Evolutionary conservation across 768 basidiomycete genomes (phyloP).

Genomic region (Auricularia cornea): DNA sequence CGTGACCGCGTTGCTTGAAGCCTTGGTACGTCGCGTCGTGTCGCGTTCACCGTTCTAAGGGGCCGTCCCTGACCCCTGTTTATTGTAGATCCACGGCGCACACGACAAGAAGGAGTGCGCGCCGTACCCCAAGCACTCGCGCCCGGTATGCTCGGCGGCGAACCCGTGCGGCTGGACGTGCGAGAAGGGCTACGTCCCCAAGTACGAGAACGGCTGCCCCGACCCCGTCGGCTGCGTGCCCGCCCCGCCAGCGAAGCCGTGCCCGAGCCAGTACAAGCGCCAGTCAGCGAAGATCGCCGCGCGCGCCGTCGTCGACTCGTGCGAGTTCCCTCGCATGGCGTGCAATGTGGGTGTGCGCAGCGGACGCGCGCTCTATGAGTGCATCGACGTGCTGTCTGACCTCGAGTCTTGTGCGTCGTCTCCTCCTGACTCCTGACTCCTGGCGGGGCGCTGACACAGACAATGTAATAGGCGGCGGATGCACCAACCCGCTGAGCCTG

Average conservation of each 20-base stretch:
- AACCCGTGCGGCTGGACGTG: slow-evolving; percentile 1
- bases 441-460: not conserved
- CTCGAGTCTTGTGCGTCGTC: slow-evolving; percentile 27
- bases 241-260: not conserved
- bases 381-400: not conserved
- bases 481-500: slow-evolving; percentile 24
- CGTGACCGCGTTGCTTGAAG: slow-evolving; percentile 14
- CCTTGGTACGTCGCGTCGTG: slow-evolving; percentile 1
- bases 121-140: not conserved
- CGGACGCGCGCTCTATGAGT: not conserved
- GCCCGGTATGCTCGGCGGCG: not conserved
- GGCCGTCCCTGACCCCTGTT: no score
- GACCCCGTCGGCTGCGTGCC: not conserved
- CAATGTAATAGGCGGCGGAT: slow-evolving; percentile 34
- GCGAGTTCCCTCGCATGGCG: not conserved
- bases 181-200: not conserved
- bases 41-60: not conserved
- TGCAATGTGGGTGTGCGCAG: not conserved
- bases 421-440: slow-evolving; percentile 19
- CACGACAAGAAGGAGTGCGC: not conserved
- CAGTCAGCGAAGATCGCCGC: not conserved
- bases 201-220: not conserved
- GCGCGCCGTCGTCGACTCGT: not conserved
- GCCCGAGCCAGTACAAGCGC: not conserved
- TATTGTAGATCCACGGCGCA: not conserved